Conservation (phyloP, 2,329 filamentous ascomycete genomes). For the Mollisiaceae sp. region DNA sequence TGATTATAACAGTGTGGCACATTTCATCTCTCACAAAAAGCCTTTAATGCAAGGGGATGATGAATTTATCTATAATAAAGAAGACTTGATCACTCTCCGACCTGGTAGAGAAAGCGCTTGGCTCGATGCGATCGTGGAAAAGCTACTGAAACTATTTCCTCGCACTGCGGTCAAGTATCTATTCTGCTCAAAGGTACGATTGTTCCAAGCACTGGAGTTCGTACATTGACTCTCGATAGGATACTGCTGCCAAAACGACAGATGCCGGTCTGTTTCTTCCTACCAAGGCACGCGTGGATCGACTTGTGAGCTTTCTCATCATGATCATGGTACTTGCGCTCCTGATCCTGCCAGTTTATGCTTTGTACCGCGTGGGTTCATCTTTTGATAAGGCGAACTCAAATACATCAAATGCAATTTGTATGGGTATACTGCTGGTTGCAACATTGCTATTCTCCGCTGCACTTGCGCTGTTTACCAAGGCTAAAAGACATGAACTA, state of each 20-base stretch:
- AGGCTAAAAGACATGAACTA: slow-evolving; percentile 37
- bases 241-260: slow-evolving; percentile 19
- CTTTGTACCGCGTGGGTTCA: slow-evolving; percentile 23
- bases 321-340: slow-evolving; percentile 25
- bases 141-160: slow-evolving; percentile 29
- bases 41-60: slow-evolving; percentile 35
- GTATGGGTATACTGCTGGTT: slow-evolving; percentile 31
- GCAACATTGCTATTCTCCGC: slow-evolving; percentile 34
- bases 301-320: slow-evolving; percentile 24
- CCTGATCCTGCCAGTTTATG: slow-evolving; percentile 29
- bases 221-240: slow-evolving; percentile 1
- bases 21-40: slow-evolving; percentile 37
- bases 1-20: slow-evolving; percentile 44
- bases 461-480: slow-evolving; percentile 31
- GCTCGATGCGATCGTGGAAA: slow-evolving; percentile 46
- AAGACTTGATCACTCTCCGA: slow-evolving; percentile 48
- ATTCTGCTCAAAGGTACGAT: slow-evolving; percentile 25
- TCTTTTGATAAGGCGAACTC: background rate
- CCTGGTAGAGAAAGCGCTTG: slow-evolving; percentile 47
- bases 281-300: slow-evolving; percentile 15
- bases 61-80: slow-evolving; percentile 44
- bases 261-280: slow-evolving; percentile 16
- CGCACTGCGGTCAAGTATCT: slow-evolving; percentile 23
- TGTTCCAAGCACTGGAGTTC: background rate
- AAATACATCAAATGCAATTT: slow-evolving; percentile 19